Base-by-base conservation (phyloP, 768 basidiomycete species). In the Exsudoporus frostii region DNA sequence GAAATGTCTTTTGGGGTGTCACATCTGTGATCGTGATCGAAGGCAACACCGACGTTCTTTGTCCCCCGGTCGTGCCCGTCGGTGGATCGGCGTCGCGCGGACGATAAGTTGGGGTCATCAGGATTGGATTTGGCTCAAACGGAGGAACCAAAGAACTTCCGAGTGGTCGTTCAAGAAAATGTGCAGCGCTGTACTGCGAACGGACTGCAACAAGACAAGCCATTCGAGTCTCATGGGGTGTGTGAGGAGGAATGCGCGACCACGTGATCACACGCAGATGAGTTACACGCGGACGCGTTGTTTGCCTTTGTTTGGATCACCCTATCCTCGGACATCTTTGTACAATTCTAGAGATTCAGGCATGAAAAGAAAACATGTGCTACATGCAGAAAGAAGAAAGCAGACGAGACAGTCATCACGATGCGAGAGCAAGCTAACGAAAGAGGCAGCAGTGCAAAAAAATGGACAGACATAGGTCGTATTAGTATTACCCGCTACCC, bases 401-500 rank as follows among this genome's bases (percentile, higher is more conserved):
- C 5, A 50, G 41, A 47, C 27, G 22, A 46, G 37, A 47, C 30
- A 24, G n/a, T 45, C 13, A n/a, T 25, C 15, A 37, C 3, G 11
- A n/a, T 34, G 22, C 19, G 22, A 24, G 20, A 46, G 32, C 34
- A 33, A 42, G 15, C 24, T 4, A 40, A 45, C 8, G 39, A 51
- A 44, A 55, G 32, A 48, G 29, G 50, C 19, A 44, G 45, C 19
- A 44, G 30, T 24, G 13, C 48, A 38, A 48, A 37, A 17, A 30
- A 45, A 37, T 45, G 41, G 27, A 50, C 29, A 49, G 34, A 45
- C 45, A 36, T 46, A 51, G 51, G 27, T 30, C 36, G 20, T 38
- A 64, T 64, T 54, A 64, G 62, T 64, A 64, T 63, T 52, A 59
- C 43, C 50, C 27, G 1, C 7, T 19, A 10, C 22, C 19, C 29